phyloP scores from a whole-genome alignment of 2,329 filamentous ascomycete genomes.

The Graphilbum ipis-grandicollis region DNA sequence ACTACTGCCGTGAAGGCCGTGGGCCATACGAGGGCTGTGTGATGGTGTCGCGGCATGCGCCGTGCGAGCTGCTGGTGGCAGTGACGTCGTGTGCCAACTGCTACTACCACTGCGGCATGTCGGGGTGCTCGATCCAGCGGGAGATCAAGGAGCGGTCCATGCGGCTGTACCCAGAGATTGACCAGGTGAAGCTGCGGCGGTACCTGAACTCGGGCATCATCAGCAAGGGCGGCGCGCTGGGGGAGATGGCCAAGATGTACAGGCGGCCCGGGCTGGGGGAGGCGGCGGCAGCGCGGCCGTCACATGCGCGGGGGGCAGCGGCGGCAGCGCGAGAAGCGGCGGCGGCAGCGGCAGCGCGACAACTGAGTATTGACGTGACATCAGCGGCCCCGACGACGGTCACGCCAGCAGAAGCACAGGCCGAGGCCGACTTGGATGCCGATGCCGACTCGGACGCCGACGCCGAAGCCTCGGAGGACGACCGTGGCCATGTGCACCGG shows the following conservation, averaged over 20 bases:
- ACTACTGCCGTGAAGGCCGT: slow-evolving; percentile 9
- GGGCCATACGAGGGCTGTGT: slow-evolving; percentile 16
- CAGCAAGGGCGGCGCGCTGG: no score
- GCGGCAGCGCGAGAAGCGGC: no score
- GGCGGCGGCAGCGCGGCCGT: no score
- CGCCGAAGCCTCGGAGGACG: no score
- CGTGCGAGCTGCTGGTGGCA: slow-evolving; percentile 2
- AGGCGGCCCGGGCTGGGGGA: neutral
- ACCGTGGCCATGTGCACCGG: no score
- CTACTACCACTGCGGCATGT: slow-evolving; percentile 12
- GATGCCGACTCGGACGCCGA: no score
- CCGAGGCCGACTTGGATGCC: no score
- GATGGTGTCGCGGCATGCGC: slow-evolving; percentile 6
- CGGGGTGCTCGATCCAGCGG: slow-evolving; percentile 9
- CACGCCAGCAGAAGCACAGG: no score
- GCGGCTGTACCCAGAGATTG: slow-evolving; percentile 4
- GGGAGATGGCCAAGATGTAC: neutral
- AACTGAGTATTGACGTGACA: no score
- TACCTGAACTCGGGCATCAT: neutral
- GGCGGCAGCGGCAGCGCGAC: no score
- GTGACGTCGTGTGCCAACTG: slow-evolving; percentile 14
- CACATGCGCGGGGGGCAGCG: no score
- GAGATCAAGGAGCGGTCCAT: slow-evolving; percentile 5
- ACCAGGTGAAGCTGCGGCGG: neutral
- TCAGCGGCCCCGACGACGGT: no score